phyloP scores from a whole-genome alignment of 345 rosid genomes.

The Aquilaria yunnanensis region DNA sequence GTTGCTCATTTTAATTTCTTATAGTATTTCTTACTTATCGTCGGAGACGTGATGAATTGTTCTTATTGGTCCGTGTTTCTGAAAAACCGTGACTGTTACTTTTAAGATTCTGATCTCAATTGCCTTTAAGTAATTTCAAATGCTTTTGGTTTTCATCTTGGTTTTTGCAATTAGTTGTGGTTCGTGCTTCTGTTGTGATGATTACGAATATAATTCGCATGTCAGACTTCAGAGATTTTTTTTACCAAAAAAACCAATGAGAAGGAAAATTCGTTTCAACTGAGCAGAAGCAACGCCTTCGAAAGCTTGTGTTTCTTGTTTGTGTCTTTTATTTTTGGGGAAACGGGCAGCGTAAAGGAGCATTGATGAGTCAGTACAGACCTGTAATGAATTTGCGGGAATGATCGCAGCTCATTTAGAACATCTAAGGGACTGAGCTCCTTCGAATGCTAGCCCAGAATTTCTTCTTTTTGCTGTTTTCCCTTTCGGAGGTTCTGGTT shows the following conservation, averaged over 20 bases:
- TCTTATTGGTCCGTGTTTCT: constrained; percentile 38
- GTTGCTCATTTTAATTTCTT: neutral
- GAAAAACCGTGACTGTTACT: constrained; percentile 26
- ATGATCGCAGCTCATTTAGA: neutral
- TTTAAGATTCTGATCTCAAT: neutral
- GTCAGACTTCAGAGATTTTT: constrained; percentile 32
- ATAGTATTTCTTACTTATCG: neutral
- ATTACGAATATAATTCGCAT: constrained; percentile 25
- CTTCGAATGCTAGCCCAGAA: neutral
- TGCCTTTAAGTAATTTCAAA: neutral
- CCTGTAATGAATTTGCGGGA: neutral
- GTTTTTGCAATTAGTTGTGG: neutral
- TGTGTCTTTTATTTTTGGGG: neutral
- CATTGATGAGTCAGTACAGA: too few species aligned
- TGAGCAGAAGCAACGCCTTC: neutral
- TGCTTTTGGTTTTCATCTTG: neutral
- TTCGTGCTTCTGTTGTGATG: constrained; percentile 21
- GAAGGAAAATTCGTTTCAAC: constrained; percentile 9
- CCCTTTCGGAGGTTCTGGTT: too few species aligned
- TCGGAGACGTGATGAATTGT: neutral
- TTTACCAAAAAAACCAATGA: constrained; percentile 16
- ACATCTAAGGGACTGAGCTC: neutral
- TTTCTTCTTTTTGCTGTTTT: too few species aligned
- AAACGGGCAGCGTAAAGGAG: too few species aligned
- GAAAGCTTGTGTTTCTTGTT: neutral